Base-by-base conservation (phyloP, 2,329 filamentous ascomycete species). In the Triangularia setosa region DNA sequence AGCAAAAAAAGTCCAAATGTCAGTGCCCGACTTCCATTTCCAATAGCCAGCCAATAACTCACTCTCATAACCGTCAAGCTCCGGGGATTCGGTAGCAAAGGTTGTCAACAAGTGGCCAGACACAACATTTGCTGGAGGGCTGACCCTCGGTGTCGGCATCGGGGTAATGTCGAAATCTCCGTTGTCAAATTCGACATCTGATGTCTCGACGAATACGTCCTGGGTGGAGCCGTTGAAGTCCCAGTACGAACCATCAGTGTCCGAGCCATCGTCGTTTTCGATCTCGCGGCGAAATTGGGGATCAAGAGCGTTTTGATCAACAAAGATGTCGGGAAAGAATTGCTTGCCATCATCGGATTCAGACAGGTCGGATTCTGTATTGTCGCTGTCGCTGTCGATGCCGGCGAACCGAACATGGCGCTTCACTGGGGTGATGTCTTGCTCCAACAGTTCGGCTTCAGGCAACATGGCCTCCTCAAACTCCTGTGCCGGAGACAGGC, bases 321-420 rank as follows among this genome's bases (percentile, higher is more conserved):
- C 81, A 75, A 94, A 94, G 65, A 94, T 87, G 73, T 93, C 87
- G 1, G 90, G 89, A 67, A 92, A 92, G 68, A 92, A 85, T 67
- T 87, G 85, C 65, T 85, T 83, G 55, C 83, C 77, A 67, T 87
- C 84, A 64, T 87, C 83, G 44, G 88, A 85, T 3, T 82, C 85
- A 59, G 88, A 87, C 61, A 71, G 73, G 1, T 72, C 72, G 1
- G 86, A 87, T 61, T 84, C 90, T 69, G 91, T 89, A 63, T 89
- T 88, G 69, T 92, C 89, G 66, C 89, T 89, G 65, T 84, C 83
- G 64, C 58, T 60, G 64, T 44, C 48, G 48, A 89, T 82, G 62
- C 86, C 83, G 61, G 88, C 83, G 71, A 95, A 95, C 71, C 90
- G 90, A 53, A 95, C 91, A 69, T 89, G 89, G 65, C 90, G 87